phyloP scores from a whole-genome alignment of 2,329 filamentous ascomycete genomes.

The Aspergillus ustus region DNA sequence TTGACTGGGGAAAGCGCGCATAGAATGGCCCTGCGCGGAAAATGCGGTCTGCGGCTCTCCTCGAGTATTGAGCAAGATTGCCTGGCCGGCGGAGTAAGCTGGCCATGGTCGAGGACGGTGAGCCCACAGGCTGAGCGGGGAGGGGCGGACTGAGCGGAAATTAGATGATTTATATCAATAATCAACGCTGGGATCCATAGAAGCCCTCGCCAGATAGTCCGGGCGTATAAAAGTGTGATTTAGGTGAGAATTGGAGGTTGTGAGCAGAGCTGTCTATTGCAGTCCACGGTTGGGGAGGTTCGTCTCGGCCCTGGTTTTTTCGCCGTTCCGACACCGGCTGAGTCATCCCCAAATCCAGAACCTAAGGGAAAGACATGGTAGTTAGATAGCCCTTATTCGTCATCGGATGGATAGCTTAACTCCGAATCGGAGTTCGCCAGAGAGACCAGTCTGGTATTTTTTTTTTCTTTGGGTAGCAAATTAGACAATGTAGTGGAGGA shows the following conservation, averaged over 20 bases:
- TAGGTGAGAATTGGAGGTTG: slow-evolving; percentile 27
- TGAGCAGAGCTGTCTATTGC: slow-evolving; percentile 25
- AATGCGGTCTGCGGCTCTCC: slow-evolving; percentile 59
- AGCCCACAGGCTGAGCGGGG: slow-evolving; percentile 34
- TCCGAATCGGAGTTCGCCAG: not conserved
- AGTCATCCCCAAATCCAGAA: slow-evolving; percentile 36
- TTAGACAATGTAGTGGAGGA: not conserved
- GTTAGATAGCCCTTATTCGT: not conserved
- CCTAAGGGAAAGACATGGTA: slow-evolving; percentile 21
- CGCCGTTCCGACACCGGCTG: slow-evolving; percentile 35
- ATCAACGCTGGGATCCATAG: slow-evolving; percentile 35
- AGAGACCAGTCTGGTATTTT: not conserved
- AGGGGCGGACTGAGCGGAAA: slow-evolving; percentile 28
- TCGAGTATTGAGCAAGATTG: slow-evolving; percentile 67
- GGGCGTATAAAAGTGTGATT: slow-evolving; percentile 19
- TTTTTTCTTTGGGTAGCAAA: not conserved
- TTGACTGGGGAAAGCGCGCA: slow-evolving; percentile 44
- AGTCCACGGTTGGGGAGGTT: slow-evolving; percentile 21
- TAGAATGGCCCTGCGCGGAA: slow-evolving; percentile 54
- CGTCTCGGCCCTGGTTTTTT: slow-evolving; percentile 33
- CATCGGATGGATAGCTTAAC: not conserved
- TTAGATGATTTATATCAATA: slow-evolving; percentile 22
- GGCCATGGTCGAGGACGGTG: slow-evolving; percentile 61
- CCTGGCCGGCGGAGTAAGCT: slow-evolving; percentile 69
- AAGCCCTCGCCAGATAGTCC: slow-evolving; percentile 21